Percentiles rank a stretch among this genome's conserved stretches.
phyloP scores from a whole-genome alignment of 345 rosid genomes.

The Aquilaria yunnanensis region DNA sequence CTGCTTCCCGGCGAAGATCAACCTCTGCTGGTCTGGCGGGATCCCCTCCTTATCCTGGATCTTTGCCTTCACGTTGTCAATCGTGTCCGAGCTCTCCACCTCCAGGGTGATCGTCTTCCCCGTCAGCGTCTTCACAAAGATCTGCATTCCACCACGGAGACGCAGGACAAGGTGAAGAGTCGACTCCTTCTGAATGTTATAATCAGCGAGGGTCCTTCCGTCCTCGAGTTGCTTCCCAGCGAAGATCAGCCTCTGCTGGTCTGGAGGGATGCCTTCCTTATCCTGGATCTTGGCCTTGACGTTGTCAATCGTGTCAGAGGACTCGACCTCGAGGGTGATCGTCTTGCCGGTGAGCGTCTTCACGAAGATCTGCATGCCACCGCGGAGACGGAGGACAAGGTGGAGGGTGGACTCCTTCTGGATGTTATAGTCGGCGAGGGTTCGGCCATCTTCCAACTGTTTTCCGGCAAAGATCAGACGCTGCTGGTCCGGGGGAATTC shows the following conservation, averaged over 20 bases:
- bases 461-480: constrained; percentile 39
- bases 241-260: constrained; percentile 40
- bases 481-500: constrained; percentile 42
- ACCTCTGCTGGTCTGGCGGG: constrained; percentile 34
- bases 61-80: constrained; percentile 30
- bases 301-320: constrained; percentile 38
- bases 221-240: constrained; percentile 40
- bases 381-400: constrained; percentile 25
- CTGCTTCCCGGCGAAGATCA: constrained; percentile 36
- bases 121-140: constrained; percentile 30
- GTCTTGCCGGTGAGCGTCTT: constrained; percentile 40
- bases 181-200: constrained; percentile 34
- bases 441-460: constrained; percentile 37
- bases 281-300: constrained; percentile 42
- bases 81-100: constrained; percentile 31
- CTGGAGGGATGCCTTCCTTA: constrained; percentile 42
- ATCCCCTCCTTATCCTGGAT: constrained; percentile 39
- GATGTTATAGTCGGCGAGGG: constrained; percentile 38
- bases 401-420: constrained; percentile 37
- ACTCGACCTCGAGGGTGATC: constrained; percentile 35
- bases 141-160: constrained; percentile 45
- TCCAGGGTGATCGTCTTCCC: constrained; percentile 32
- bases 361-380: constrained; percentile 42
- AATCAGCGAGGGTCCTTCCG: constrained; percentile 27
- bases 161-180: constrained; percentile 36